phyloP scores from a whole-genome alignment of 2,329 filamentous ascomycete genomes.

The Graphiopsis chlorocephala region DNA sequence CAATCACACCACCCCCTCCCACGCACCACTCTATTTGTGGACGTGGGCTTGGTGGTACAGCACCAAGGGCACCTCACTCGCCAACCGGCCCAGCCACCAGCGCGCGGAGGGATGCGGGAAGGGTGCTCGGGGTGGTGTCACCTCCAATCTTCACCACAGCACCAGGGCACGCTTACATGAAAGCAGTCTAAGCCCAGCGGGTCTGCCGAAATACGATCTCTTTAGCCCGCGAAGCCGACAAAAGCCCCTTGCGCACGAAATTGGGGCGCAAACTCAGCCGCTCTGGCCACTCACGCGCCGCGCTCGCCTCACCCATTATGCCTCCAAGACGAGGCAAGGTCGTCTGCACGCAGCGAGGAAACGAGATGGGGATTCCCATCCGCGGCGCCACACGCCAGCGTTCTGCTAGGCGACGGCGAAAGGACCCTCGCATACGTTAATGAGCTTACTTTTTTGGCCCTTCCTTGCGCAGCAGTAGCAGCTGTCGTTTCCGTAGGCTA shows the following conservation, averaged over 20 bases:
- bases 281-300: background rate
- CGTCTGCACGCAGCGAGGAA: background rate
- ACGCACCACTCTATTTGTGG: background rate
- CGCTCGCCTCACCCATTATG: background rate
- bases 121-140: background rate
- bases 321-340: background rate
- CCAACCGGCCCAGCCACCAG: background rate
- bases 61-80: background rate
- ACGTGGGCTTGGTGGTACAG: background rate
- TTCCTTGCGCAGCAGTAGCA: slow-evolving; percentile 1
- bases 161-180: background rate
- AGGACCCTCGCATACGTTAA: background rate
- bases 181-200: background rate
- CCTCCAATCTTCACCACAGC: background rate
- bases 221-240: background rate
- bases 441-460: background rate
- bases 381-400: background rate
- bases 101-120: slow-evolving; percentile 1
- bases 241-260: background rate
- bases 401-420: background rate
- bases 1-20: background rate
- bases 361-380: background rate
- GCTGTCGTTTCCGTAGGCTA: background rate
- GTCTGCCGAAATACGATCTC: background rate
- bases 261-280: background rate